These are phyloP conservation scores for Amanita muscaria DNA, from an alignment of 768 basidiomycete genomes.

Conservation along the genomic window DNA sequence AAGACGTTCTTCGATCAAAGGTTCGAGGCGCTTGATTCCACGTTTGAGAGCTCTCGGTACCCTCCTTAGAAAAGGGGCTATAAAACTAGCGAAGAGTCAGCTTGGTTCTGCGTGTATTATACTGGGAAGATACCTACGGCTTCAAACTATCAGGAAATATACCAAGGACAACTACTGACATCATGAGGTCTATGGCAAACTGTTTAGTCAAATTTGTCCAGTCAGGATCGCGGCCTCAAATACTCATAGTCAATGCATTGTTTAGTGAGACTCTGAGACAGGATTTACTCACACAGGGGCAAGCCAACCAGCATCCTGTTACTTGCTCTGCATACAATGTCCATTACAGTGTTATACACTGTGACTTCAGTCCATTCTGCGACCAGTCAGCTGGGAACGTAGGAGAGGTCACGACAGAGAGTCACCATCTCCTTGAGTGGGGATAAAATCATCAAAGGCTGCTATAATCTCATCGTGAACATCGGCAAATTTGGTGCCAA, in stretches of 20 bases:
- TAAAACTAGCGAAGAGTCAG: conserved; percentile 4
- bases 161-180: conserved; percentile 15
- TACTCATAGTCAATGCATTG: background rate
- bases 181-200: conserved; percentile 12
- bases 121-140: conserved; percentile 13
- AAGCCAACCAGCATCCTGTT: conserved; percentile 20
- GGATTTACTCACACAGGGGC: conserved; percentile 15
- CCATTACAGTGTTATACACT: conserved; percentile 12
- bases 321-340: conserved; percentile 16
- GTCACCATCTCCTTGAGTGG: background rate
- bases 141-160: conserved; percentile 19
- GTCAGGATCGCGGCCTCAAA: conserved; percentile 16
- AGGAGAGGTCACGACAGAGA: too few species aligned
- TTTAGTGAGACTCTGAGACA: background rate
- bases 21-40: conserved; percentile 18
- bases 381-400: background rate
- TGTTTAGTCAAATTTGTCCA: conserved; percentile 13
- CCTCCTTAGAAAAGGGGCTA: conserved; percentile 11
- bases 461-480: conserved; percentile 19
- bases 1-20: conserved; percentile 19
- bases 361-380: conserved; percentile 13
- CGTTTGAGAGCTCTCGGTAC: conserved; percentile 6
- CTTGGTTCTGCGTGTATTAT: background rate
- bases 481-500: conserved; percentile 16
- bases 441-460: conserved; percentile 16